Conservation (phyloP, 1,284 basidiomycete species). For the Ceratobasidium sp. region DNA sequence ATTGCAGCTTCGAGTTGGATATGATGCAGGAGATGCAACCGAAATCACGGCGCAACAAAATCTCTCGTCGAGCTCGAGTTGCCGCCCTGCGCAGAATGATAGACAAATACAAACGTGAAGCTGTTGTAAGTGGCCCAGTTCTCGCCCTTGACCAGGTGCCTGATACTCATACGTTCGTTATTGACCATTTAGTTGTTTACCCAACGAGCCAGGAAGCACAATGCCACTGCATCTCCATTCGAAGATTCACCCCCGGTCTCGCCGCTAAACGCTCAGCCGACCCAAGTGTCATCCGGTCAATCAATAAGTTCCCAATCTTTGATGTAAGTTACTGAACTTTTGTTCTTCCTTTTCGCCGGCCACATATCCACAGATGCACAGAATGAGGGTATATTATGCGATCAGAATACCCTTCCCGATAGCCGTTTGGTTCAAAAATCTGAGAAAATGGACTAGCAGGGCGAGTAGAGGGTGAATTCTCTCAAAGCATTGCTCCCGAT, state of each 20-base stretch:
- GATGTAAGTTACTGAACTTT: neutral
- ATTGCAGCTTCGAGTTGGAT: neutral
- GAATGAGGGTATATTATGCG: neutral
- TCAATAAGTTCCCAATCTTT: neutral
- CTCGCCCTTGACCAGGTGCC: neutral
- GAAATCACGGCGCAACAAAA: neutral
- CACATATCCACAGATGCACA: neutral
- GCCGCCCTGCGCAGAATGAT: neutral
- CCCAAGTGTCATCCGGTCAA: neutral
- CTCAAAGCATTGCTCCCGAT: too few species aligned
- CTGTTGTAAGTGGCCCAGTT: neutral
- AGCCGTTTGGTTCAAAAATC: neutral
- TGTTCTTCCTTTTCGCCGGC: neutral
- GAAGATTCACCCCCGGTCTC: neutral
- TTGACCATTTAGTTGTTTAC: neutral
- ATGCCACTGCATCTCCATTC: neutral
- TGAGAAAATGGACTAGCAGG: neutral
- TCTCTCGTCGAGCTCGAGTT: neutral
- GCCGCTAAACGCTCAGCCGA: neutral
- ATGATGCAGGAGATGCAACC: neutral
- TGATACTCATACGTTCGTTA: neutral
- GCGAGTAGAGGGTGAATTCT: too few species aligned
- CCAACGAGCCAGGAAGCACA: neutral
- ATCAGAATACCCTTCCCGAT: neutral
- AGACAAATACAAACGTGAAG: neutral